Conservation (phyloP, 1,139 yeast species). For the Groenewaldozyma sp. region DNA sequence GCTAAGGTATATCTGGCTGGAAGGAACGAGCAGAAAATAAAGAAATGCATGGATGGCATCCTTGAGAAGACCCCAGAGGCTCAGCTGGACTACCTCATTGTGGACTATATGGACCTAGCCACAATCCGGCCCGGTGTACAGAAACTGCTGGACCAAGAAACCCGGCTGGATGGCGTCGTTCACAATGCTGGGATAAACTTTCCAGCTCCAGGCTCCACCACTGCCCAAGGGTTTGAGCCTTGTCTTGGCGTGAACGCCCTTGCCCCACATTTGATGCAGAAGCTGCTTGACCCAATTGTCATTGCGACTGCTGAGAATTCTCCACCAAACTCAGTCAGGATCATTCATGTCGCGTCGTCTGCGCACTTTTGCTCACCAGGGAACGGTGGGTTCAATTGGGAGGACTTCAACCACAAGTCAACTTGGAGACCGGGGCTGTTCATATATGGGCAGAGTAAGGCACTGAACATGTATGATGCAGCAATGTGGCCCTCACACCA, state of each 20-base stretch:
- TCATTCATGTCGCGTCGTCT: constrained; percentile 41
- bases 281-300: constrained; percentile 37
- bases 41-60: constrained; percentile 25
- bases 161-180: constrained; percentile 36
- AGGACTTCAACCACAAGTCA: constrained; percentile 26
- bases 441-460: constrained; percentile 42
- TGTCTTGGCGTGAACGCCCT: constrained; percentile 43
- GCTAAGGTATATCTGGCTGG: constrained; percentile 39
- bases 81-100: constrained; percentile 13
- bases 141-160: constrained; percentile 25
- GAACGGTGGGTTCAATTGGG: constrained; percentile 36
- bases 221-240: constrained; percentile 38
- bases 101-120: constrained; percentile 38
- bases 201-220: constrained; percentile 31
- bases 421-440: constrained; percentile 2
- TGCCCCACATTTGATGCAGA: constrained; percentile 42
- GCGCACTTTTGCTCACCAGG: constrained; percentile 30
- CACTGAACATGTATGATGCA: constrained; percentile 37
- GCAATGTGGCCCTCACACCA: constrained; percentile 36
- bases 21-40: constrained; percentile 32
- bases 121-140: constrained; percentile 36
- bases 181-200: constrained; percentile 48
- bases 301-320: constrained; percentile 26
- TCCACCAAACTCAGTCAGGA: constrained; percentile 25
- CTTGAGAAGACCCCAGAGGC: constrained; percentile 11